Percentiles rank a stretch among this genome's conserved stretches.
phyloP scores from a whole-genome alignment of 2,329 filamentous ascomycete genomes.

The Aspergillus uvarum region DNA sequence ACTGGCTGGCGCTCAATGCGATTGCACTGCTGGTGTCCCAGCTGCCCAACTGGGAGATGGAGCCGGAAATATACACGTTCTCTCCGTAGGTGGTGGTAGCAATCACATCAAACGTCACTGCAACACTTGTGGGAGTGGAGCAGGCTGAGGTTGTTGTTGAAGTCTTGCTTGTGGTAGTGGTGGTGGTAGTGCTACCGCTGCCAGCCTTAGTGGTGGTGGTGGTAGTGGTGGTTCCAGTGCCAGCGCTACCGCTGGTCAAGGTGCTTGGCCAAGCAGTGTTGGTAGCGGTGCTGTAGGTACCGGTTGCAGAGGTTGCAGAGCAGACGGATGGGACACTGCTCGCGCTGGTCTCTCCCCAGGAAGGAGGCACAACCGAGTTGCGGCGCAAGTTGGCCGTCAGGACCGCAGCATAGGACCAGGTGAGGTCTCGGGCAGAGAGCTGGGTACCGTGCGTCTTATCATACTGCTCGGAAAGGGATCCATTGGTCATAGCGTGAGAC shows the following conservation, averaged over 20 bases:
- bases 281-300: conserved; percentile 35
- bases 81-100: conserved; percentile 62
- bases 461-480: conserved; percentile 44
- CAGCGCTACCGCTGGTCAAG: conserved; percentile 31
- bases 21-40: conserved; percentile 61
- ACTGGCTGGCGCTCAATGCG: conserved; percentile 57
- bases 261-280: conserved; percentile 34
- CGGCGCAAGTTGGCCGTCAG: conserved; percentile 39
- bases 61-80: conserved; percentile 65
- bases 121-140: conserved; percentile 44
- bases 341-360: conserved; percentile 36
- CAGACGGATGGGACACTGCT: conserved; percentile 35
- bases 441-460: conserved; percentile 34
- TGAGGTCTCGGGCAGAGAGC: conserved; percentile 43
- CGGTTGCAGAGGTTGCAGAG: conserved; percentile 30
- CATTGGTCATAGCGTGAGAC: conserved; percentile 28
- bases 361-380: conserved; percentile 31
- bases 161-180: conserved; percentile 12
- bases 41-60: conserved; percentile 57
- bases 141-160: conserved; percentile 18
- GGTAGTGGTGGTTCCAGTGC: conserved; percentile 33
- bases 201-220: conserved; percentile 27
- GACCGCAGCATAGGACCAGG: conserved; percentile 48
- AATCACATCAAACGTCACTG: conserved; percentile 62
- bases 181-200: background rate